Conservation (phyloP, 306 rosid genomes). For the Abrus precatorius region DNA sequence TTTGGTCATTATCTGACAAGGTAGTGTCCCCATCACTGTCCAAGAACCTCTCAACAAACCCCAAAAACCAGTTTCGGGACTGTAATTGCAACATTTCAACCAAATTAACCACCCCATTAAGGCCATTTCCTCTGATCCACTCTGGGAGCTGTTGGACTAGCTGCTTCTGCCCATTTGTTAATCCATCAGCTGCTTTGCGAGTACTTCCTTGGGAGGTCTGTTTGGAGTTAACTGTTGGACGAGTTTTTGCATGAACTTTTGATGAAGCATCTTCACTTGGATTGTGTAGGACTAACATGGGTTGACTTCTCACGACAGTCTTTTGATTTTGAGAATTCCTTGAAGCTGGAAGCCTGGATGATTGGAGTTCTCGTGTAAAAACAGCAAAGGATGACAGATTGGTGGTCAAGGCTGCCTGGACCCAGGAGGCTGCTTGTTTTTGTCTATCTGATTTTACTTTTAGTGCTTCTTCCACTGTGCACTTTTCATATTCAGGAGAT, state of each 20-base stretch:
- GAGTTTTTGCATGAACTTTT: conserved; percentile 68
- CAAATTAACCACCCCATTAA: conserved; percentile 72
- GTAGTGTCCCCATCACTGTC: conserved; percentile 75
- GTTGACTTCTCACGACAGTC: conserved; percentile 61
- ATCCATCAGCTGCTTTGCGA: conserved; percentile 65
- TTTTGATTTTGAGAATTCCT: conserved; percentile 73
- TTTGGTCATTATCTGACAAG: conserved; percentile 87
- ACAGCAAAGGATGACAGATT: conserved; percentile 80
- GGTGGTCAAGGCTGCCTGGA: conserved; percentile 84
- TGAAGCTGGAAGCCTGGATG: conserved; percentile 59
- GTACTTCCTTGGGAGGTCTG: conserved; percentile 55
- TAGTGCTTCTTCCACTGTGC: conserved; percentile 67
- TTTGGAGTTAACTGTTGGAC: conserved; percentile 60
- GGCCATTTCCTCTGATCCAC: conserved; percentile 82
- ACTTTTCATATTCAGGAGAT: conserved; percentile 74
- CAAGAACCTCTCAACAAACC: conserved; percentile 87
- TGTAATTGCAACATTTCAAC: conserved; percentile 70
- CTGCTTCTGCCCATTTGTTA: conserved; percentile 62
- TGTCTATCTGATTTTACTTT: conserved; percentile 68
- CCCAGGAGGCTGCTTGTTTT: conserved; percentile 84
- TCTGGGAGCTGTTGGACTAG: conserved; percentile 67
- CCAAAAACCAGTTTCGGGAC: conserved; percentile 85
- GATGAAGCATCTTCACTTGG: conserved; percentile 62
- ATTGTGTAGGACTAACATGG: conserved; percentile 61
- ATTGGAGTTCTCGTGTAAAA: conserved; percentile 64